Conservation (phyloP, 2,329 filamentous ascomycete genomes). For the Cercospora berteroae region DNA sequence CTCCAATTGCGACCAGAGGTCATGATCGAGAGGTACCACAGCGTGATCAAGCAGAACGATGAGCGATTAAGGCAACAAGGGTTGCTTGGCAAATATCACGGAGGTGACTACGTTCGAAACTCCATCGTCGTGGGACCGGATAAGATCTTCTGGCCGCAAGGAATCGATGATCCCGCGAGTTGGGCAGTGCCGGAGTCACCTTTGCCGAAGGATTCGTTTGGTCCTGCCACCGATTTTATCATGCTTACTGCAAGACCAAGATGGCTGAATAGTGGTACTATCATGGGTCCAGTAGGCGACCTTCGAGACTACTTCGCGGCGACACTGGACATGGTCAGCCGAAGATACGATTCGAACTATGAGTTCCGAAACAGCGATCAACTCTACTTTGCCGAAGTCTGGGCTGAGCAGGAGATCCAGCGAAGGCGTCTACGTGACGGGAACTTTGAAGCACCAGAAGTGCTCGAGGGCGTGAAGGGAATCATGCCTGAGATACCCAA, state of each 20-base stretch:
- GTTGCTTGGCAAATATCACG: constrained; percentile 18
- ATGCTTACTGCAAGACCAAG: constrained; percentile 44
- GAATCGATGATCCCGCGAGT: constrained; percentile 26
- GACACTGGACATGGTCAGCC: constrained; percentile 34
- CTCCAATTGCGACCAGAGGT: constrained; percentile 65
- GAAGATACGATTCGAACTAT: constrained; percentile 24
- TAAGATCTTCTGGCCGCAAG: constrained; percentile 35
- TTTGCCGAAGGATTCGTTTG: constrained; percentile 24
- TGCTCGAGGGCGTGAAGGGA: constrained; percentile 7
- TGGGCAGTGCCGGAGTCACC: constrained; percentile 34
- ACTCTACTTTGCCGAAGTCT: constrained; percentile 53
- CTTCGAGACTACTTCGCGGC: constrained; percentile 36
- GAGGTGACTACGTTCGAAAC: constrained; percentile 22
- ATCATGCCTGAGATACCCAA: constrained; percentile 20
- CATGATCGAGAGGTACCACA: constrained; percentile 61
- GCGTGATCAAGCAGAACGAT: constrained; percentile 54
- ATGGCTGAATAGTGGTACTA: constrained; percentile 41
- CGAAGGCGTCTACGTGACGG: constrained; percentile 25
- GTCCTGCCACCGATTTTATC: constrained; percentile 40
- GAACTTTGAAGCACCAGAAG: constrained; percentile 7
- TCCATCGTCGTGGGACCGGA: constrained; percentile 36
- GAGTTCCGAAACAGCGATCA: constrained; percentile 40
- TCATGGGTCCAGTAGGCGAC: constrained; percentile 44
- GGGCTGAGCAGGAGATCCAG: constrained; percentile 53
- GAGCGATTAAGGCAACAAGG: constrained; percentile 36